Percentiles rank a stretch among this genome's conserved stretches.
These are phyloP conservation scores for Ustilago lituana DNA, from an alignment of 1,284 basidiomycete genomes.

Conservation along the genomic window DNA sequence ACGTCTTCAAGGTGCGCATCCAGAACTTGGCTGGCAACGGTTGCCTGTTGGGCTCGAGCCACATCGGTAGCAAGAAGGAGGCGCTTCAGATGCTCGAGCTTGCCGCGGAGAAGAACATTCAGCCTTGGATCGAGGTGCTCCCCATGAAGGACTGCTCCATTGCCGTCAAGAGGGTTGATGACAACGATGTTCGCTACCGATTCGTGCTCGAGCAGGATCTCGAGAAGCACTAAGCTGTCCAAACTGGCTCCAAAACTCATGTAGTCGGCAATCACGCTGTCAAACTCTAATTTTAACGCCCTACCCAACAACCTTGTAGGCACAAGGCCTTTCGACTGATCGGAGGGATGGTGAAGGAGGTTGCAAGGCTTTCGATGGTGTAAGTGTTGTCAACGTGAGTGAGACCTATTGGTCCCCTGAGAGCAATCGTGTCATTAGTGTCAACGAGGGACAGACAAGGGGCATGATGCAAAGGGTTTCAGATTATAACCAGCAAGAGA, in stretches of 20 bases:
- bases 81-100: constrained; percentile 69
- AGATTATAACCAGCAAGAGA: too few species aligned
- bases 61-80: constrained; percentile 76
- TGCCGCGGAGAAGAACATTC: constrained; percentile 60
- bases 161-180: constrained; percentile 72
- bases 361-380: too few species aligned
- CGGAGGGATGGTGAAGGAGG: too few species aligned
- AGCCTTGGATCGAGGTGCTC: constrained; percentile 70
- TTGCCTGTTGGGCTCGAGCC: constrained; percentile 69
- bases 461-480: too few species aligned
- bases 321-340: too few species aligned
- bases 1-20: constrained; percentile 66
- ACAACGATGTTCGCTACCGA: constrained; percentile 69
- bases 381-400: too few species aligned
- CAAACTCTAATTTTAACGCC: background rate
- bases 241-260: too few species aligned
- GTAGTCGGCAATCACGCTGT: background rate
- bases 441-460: too few species aligned
- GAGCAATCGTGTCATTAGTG: too few species aligned
- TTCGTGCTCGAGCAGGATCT: constrained; percentile 60
- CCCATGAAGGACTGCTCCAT: constrained; percentile 74
- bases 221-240: constrained; percentile 28
- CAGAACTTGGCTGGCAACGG: constrained; percentile 69
- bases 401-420: too few species aligned
- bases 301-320: too few species aligned